Percentiles rank a stretch among this genome's conserved stretches.
Conservation (phyloP, 768 basidiomycete genomes). For the Xerocomellus chrysenteron region DNA sequence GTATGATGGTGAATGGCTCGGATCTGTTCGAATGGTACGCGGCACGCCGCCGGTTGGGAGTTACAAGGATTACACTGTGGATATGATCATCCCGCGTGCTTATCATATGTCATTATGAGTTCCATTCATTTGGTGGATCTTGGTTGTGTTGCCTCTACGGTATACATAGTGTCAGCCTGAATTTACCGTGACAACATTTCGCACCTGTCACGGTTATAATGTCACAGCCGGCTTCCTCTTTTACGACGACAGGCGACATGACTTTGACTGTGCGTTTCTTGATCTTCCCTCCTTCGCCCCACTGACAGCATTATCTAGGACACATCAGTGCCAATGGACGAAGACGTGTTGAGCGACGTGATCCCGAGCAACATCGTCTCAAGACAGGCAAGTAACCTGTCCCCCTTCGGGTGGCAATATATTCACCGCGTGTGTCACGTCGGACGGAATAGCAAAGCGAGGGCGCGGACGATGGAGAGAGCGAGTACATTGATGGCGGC, state of each 20-base stretch:
- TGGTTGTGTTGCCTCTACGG: no score
- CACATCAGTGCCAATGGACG: slow-evolving; percentile 40
- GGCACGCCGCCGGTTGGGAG: no score
- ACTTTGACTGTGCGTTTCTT: slow-evolving; percentile 21
- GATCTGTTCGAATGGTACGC: no score
- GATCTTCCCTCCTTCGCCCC: background rate
- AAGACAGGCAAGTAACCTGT: slow-evolving; percentile 58
- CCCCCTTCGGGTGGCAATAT: slow-evolving; percentile 1
- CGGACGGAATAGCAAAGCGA: slow-evolving; percentile 55
- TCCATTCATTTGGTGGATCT: no score
- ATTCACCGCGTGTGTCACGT: slow-evolving; percentile 6
- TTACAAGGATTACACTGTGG: no score
- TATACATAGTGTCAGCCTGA: no score
- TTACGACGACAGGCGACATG: slow-evolving; percentile 25
- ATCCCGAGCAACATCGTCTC: slow-evolving; percentile 91
- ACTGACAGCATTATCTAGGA: slow-evolving; percentile 16
- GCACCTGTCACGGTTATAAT: slow-evolving; percentile 21
- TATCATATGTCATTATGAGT: no score
- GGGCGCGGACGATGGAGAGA: slow-evolving; percentile 66
- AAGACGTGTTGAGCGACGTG: slow-evolving; percentile 88
- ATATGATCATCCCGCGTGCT: no score
- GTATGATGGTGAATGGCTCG: no score
- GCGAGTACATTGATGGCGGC: slow-evolving; percentile 61
- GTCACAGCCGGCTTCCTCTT: slow-evolving; percentile 11
- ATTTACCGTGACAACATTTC: slow-evolving; percentile 13